Evolutionary conservation across 441 rosid genomes (phyloP).

Genomic region (Populus hybrid): DNA sequence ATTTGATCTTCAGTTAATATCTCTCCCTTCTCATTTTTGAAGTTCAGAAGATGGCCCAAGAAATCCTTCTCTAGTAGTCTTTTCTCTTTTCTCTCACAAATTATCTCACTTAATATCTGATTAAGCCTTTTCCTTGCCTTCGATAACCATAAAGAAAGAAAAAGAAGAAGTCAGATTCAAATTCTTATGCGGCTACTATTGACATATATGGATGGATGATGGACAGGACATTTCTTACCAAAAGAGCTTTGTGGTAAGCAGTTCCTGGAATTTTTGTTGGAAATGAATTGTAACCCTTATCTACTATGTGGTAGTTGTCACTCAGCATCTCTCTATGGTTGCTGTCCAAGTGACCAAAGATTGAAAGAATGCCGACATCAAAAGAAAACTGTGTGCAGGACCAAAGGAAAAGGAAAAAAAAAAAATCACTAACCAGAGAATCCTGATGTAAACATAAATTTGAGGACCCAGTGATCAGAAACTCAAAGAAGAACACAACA

Average conservation of each 20-base stretch:
- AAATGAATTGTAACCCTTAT: constrained; percentile 87
- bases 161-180: neutral
- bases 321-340: constrained; percentile 48
- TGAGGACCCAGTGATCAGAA: constrained; percentile 9
- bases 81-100: constrained; percentile 64
- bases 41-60: constrained; percentile 55
- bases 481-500: neutral
- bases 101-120: constrained; percentile 55
- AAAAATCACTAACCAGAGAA: neutral
- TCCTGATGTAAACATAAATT: constrained; percentile 2
- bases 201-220: neutral
- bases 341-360: constrained; percentile 63
- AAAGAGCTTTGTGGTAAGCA: constrained; percentile 64
- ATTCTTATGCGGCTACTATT: neutral
- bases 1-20: constrained; percentile 49
- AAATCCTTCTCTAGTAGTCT: constrained; percentile 42
- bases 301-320: constrained; percentile 59
- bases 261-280: constrained; percentile 76
- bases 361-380: constrained; percentile 70
- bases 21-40: constrained; percentile 42
- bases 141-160: neutral
- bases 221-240: constrained; percentile 35
- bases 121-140: constrained; percentile 77
- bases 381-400: constrained; percentile 55
- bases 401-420: constrained; percentile 14